Base-by-base conservation (phyloP, 805 yeast genomes). In the Candida gorgasii region DNA sequence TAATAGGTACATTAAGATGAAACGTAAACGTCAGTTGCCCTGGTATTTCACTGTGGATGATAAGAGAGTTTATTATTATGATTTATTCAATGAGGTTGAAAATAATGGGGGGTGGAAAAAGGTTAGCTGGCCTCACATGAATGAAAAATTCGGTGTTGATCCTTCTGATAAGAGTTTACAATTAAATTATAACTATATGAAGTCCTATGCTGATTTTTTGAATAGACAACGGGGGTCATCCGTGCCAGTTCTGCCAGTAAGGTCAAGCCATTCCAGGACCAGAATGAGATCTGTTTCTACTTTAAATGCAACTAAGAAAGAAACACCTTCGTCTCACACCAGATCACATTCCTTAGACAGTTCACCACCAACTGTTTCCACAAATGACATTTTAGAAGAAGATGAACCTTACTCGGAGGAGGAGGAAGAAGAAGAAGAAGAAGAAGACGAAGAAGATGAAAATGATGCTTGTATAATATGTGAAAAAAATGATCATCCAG, bases 1-100 rank as follows among this genome's bases (percentile, higher is more conserved):
- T 44, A 74, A 76, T 45, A 76, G 86, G 44, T 85, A 67, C 53
- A 58, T 75, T 49, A 67, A 67, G 50, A 77, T 79, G 78, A 65
- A 69, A 39, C 57, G 56, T 22, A 59, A 52, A 42, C 51, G 54
- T 18, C 61, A 48, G 14, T 33, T 62, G 4, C 43, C 48, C 14
- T 48, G 52, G 12, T 60, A 48, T 45, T 60, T 67, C 40, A 42
- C 29, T 29, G 55, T 49, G 8, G 33, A 28, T 11, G 45, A 31
- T 2, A 33, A 29, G 8, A 51, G 46, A 26, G 50, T 71, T 2
- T 61, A 62, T 45, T 65, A 65, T 47, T 71, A 71, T 45, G 76
- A 71, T 50, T 55, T 71, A 33, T 64, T 60, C 50, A 57, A 62
- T 20, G 62, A 62, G 1, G 65, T 68, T 3, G 64, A 58, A 36